Conservation (phyloP, 768 basidiomycete genomes). For the Podaxis sp. region DNA sequence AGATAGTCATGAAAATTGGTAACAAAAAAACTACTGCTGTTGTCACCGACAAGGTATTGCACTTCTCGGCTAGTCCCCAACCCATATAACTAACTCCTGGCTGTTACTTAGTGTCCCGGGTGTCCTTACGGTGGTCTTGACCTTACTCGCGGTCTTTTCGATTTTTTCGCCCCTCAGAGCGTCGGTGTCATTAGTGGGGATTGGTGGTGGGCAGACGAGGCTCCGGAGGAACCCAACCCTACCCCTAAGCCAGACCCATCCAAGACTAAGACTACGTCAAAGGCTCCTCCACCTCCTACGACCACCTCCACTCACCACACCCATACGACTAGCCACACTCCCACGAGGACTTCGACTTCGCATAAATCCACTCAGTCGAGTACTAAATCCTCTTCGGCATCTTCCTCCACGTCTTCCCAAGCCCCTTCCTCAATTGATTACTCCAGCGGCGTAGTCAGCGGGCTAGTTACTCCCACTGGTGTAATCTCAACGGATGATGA, state of each 20-base stretch:
- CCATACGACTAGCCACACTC: background rate
- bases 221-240: background rate
- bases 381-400: slow-evolving; percentile 13
- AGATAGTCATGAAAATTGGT: slow-evolving; percentile 57
- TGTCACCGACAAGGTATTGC: slow-evolving; percentile 61
- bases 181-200: slow-evolving; percentile 57
- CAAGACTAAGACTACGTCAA: slow-evolving; percentile 19
- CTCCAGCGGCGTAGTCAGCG: background rate
- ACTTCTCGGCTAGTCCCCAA: background rate
- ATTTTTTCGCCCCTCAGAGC: slow-evolving; percentile 46
- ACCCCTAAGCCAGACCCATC: slow-evolving; percentile 16
- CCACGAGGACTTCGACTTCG: slow-evolving; percentile 10
- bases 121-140: slow-evolving; percentile 70
- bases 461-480: slow-evolving; percentile 10
- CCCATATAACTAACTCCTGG: background rate
- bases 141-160: slow-evolving; percentile 64
- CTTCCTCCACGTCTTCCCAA: slow-evolving; percentile 11
- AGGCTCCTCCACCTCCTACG: slow-evolving; percentile 24
- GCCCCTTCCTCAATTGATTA: background rate
- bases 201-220: slow-evolving; percentile 47
- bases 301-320: slow-evolving; percentile 11
- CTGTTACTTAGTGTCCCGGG: slow-evolving; percentile 50
- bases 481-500: slow-evolving; percentile 27
- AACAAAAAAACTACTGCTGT: slow-evolving; percentile 58
- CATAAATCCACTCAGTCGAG: slow-evolving; percentile 10